Conservation (phyloP, 305 asterid genomes). For the Fraxinus albicans region DNA sequence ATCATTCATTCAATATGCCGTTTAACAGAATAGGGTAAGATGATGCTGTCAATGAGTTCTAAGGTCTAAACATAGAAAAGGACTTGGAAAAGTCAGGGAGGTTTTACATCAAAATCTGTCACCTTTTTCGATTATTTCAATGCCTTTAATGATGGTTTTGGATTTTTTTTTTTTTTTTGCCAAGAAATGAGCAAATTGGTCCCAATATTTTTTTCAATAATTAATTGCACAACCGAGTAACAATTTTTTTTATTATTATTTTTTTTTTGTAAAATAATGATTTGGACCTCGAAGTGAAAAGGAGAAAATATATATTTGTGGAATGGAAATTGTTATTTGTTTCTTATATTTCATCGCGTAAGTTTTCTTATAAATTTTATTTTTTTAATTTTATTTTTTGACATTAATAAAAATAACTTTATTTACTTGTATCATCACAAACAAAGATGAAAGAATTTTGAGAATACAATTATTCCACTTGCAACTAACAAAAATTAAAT, state of each 20-base stretch:
- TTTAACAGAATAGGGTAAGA: constrained; percentile 22
- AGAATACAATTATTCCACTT: background rate
- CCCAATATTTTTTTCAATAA: background rate
- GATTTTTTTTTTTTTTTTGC: no score
- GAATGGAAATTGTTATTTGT: background rate
- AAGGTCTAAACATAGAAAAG: constrained; percentile 32
- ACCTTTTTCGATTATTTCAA: background rate
- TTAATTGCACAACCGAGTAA: no score
- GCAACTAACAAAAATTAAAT: background rate
- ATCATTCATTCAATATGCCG: constrained; percentile 6
- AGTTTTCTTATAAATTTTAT: no score
- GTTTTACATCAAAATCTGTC: constrained; percentile 34
- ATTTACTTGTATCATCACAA: background rate
- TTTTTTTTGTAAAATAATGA: background rate
- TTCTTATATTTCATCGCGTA: no score
- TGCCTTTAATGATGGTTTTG: background rate
- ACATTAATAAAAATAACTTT: no score
- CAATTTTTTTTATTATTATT: no score
- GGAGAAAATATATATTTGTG: background rate
- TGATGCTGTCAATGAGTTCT: constrained; percentile 35
- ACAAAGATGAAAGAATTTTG: background rate
- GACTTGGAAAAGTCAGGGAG: constrained; percentile 20
- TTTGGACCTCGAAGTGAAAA: background rate
- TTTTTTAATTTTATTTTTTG: no score
- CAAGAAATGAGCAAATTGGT: background rate